A percentile compares a stretch with the other conserved stretches of the same genome.
Conservation (phyloP, 306 rosid species). For the Begonia loranthoides region DNA sequence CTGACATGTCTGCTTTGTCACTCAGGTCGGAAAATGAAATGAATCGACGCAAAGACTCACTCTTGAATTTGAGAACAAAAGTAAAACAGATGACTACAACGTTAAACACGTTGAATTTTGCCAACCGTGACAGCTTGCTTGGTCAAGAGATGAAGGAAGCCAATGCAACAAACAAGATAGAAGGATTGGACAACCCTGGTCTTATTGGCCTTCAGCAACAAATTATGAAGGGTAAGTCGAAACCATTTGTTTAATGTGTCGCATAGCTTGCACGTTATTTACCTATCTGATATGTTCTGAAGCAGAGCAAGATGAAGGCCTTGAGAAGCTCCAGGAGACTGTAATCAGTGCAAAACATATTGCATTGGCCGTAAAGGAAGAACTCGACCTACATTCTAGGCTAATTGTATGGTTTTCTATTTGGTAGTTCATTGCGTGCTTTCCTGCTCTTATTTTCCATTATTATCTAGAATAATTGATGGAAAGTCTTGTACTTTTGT, state of each 20-base stretch:
- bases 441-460: constrained; percentile 2
- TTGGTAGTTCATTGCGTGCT: constrained; percentile 5
- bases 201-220: constrained; percentile 83
- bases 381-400: constrained; percentile 76
- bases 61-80: constrained; percentile 18
- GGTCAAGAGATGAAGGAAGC: constrained; percentile 78
- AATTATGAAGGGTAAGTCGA: constrained; percentile 58
- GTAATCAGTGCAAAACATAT: constrained; percentile 91
- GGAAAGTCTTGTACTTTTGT: constrained; percentile 4
- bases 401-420: constrained; percentile 51
- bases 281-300: constrained; percentile 5
- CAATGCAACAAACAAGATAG: constrained; percentile 65
- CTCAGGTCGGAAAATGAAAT: constrained; percentile 25
- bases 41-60: constrained; percentile 21
- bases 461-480: background rate
- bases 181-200: constrained; percentile 74
- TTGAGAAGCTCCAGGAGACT: constrained; percentile 87
- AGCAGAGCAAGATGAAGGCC: constrained; percentile 98
- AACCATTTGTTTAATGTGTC: constrained; percentile 12
- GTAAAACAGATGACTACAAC: constrained; percentile 27
- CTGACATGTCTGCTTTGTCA: constrained; percentile 1
- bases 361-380: constrained; percentile 97
- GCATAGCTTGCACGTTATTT: too few relatives aligned
- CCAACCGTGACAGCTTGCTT: constrained; percentile 81
- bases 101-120: constrained; percentile 34